Percentiles rank a stretch among this genome's conserved stretches.
phyloP scores from a whole-genome alignment of 345 rosid genomes.

The Raphanus raphanistrum region DNA sequence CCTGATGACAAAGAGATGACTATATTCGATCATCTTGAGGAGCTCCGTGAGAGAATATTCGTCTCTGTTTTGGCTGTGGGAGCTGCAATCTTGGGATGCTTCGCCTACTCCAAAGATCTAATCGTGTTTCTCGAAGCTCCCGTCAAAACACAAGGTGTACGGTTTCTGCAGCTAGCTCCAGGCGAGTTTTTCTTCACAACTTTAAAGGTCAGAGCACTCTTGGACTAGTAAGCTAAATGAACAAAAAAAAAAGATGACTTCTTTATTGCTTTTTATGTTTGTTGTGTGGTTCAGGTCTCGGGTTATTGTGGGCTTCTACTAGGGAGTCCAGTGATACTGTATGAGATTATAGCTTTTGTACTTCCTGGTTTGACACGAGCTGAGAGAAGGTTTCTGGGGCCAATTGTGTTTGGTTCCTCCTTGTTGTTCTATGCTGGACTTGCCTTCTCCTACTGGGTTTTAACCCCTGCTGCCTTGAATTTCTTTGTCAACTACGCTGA shows the following conservation, averaged over 20 bases:
- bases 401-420: constrained; percentile 88
- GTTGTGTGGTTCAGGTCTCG: constrained; percentile 62
- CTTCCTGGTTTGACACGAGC: constrained; percentile 89
- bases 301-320: constrained; percentile 94
- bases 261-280: neutral
- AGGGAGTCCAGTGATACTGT: constrained; percentile 90
- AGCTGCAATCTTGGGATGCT: constrained; percentile 88
- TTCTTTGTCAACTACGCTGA: constrained; percentile 93
- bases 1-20: constrained; percentile 98
- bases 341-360: constrained; percentile 93
- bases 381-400: constrained; percentile 93
- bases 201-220: constrained; percentile 57
- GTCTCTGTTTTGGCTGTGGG: constrained; percentile 91
- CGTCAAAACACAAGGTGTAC: constrained; percentile 84
- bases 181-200: constrained; percentile 99
- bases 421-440: constrained; percentile 89
- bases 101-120: constrained; percentile 84
- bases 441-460: constrained; percentile 72
- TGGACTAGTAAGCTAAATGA: neutral
- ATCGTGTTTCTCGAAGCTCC: constrained; percentile 94
- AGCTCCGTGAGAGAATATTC: constrained; percentile 84
- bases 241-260: neutral
- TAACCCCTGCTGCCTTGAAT: constrained; percentile 95
- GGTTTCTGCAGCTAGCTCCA: constrained; percentile 93
- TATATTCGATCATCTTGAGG: constrained; percentile 94